Evolutionary conservation across 1,284 basidiomycete genomes (phyloP).

Genomic region (Porodaedalea pini): DNA sequence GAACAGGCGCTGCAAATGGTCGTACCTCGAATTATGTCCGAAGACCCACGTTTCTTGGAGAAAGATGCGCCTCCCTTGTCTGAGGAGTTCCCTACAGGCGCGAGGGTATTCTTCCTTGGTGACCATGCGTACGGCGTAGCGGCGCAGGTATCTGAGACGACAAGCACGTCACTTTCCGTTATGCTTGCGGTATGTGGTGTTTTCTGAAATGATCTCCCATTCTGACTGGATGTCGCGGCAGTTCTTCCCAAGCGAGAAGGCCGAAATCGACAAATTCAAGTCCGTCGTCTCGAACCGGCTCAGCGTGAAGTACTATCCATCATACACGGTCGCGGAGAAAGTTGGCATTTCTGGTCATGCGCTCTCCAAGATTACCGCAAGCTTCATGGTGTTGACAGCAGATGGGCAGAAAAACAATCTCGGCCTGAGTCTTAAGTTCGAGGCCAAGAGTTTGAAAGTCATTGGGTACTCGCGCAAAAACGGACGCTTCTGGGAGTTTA

Average conservation of each 20-base stretch:
- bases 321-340: slow-evolving; percentile 69
- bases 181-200: slow-evolving; percentile 65
- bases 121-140: slow-evolving; percentile 93
- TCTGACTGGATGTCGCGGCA: slow-evolving; percentile 33
- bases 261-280: slow-evolving; percentile 79
- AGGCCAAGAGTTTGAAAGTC: slow-evolving; percentile 94
- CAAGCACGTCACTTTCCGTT: slow-evolving; percentile 67
- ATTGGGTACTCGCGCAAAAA: slow-evolving; percentile 90
- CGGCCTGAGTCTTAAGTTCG: slow-evolving; percentile 94
- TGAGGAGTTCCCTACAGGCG: slow-evolving; percentile 88
- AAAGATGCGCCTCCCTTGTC: slow-evolving; percentile 76
- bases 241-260: slow-evolving; percentile 82
- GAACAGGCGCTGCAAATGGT: slow-evolving; percentile 86
- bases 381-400: slow-evolving; percentile 78
- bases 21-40: slow-evolving; percentile 73
- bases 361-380: slow-evolving; percentile 88
- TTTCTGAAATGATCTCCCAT: not conserved
- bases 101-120: slow-evolving; percentile 94
- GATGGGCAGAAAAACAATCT: slow-evolving; percentile 86
- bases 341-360: slow-evolving; percentile 72
- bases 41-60: slow-evolving; percentile 88
- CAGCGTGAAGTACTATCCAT: slow-evolving; percentile 66
- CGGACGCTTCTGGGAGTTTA: slow-evolving; percentile 90
- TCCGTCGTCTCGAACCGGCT: slow-evolving; percentile 54
- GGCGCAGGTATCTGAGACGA: slow-evolving; percentile 78